Evolutionary conservation across 1,284 basidiomycete species (phyloP).

Genomic region (Thecaphora frezii): DNA sequence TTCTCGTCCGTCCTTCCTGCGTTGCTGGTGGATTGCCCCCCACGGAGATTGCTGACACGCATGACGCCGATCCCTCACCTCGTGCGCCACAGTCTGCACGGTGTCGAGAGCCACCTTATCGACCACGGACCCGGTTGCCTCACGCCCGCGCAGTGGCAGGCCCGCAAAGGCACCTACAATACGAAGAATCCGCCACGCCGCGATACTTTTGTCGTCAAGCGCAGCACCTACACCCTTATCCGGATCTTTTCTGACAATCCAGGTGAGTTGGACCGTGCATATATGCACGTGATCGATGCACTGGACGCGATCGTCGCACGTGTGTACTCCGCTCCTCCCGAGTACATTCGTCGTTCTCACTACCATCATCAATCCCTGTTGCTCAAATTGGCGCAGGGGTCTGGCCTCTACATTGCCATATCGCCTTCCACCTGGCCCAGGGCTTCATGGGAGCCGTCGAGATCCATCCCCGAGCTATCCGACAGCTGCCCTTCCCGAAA

Average conservation of each 20-base stretch:
- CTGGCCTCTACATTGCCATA: constrained; percentile 41
- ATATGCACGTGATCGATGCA: too few species aligned
- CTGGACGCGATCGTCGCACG: too few species aligned
- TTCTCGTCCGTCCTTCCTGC: too few species aligned
- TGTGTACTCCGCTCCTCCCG: too few species aligned
- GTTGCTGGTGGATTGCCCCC: too few species aligned
- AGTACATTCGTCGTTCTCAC: too few species aligned
- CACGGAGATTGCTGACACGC: too few species aligned
- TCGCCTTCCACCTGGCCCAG: constrained; percentile 41
- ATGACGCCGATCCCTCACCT: too few species aligned
- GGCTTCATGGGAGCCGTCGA: constrained; percentile 47
- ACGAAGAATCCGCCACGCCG: constrained; percentile 58
- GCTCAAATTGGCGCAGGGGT: too few species aligned
- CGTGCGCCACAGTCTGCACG: too few species aligned
- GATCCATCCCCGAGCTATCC: constrained; percentile 42
- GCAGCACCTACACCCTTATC: constrained; percentile 40
- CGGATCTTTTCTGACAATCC: constrained; percentile 48
- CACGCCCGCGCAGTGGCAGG: constrained; percentile 17
- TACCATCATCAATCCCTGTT: too few species aligned
- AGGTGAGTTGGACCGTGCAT: constrained; percentile 35
- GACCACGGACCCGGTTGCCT: constrained; percentile 54
- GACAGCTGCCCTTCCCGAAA: constrained; percentile 21
- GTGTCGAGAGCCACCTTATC: constrained; percentile 48
- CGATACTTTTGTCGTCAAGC: constrained; percentile 58
- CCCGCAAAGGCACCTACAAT: background rate